phyloP scores from a whole-genome alignment of 352 stramenopile species.

The Phytophthora pisi region DNA sequence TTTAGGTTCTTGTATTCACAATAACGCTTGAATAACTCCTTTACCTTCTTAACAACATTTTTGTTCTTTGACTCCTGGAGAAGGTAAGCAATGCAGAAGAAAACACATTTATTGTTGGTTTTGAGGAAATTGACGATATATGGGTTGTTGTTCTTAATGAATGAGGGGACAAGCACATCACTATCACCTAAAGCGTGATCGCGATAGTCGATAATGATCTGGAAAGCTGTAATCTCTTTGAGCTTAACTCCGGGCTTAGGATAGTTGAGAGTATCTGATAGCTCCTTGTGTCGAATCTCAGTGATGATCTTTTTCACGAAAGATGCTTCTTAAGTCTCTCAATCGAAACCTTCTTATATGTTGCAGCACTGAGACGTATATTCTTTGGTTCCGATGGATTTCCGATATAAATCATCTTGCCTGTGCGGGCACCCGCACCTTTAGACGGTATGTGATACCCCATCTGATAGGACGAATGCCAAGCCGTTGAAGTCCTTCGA shows the following conservation, averaged over 20 bases:
- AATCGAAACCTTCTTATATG: not conserved
- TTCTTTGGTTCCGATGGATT: not conserved
- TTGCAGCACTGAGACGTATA: not conserved
- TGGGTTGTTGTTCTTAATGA: constrained; percentile 19
- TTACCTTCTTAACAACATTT: not conserved
- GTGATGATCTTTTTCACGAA: not conserved
- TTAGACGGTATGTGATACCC: constrained; percentile 8
- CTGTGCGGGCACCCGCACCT: not conserved
- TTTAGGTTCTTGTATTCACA: not conserved
- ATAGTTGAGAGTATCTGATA: constrained; percentile 6
- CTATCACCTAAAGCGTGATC: constrained; percentile 21
- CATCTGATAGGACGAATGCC: constrained; percentile 11
- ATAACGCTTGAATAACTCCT: not conserved
- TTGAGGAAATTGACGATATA: constrained; percentile 21
- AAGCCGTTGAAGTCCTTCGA: constrained; percentile 12
- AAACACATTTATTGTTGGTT: constrained; percentile 16
- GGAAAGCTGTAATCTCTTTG: constrained; percentile 16
- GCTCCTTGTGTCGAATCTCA: constrained; percentile 9
- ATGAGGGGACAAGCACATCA: constrained; percentile 14
- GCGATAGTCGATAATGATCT: constrained; percentile 18
- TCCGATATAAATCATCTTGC: constrained; percentile 5
- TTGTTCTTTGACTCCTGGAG: not conserved
- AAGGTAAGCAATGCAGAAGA: constrained; percentile 21
- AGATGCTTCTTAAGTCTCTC: constrained; percentile 4
- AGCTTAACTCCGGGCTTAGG: not conserved